Evolutionary conservation across 1,139 yeast species (phyloP).

Genomic region (Kluyveromyces sp.): DNA sequence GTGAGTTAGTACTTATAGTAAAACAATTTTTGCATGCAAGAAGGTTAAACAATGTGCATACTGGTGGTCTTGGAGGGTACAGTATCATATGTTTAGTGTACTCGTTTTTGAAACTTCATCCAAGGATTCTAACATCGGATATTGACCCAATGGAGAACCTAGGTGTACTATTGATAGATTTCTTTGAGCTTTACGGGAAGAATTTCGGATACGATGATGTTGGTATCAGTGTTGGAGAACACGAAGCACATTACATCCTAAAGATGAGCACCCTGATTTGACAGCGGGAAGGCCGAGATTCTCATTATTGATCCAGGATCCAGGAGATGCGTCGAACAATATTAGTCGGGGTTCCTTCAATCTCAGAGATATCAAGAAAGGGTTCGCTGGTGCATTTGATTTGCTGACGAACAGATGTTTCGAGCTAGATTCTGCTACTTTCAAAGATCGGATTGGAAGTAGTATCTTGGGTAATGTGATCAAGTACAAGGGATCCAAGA

Average conservation of each 20-base stretch:
- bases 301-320: conserved; percentile 79
- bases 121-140: conserved; percentile 59
- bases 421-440: conserved; percentile 46
- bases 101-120: conserved; percentile 76
- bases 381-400: conserved; percentile 90
- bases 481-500: conserved; percentile 61
- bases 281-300: conserved; percentile 46
- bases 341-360: conserved; percentile 83
- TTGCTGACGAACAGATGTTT: conserved; percentile 67
- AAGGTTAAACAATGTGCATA: conserved; percentile 81
- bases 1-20: conserved; percentile 76
- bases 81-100: conserved; percentile 83
- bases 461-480: conserved; percentile 78
- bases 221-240: conserved; percentile 52
- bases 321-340: conserved; percentile 75
- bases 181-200: conserved; percentile 91
- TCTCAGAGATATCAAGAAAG: conserved; percentile 69
- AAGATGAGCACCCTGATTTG: conserved; percentile 47
- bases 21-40: conserved; percentile 83
- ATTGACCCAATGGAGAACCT: conserved; percentile 67
- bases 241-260: conserved; percentile 51
- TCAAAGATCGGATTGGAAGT: conserved; percentile 60
- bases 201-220: conserved; percentile 82
- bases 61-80: conserved; percentile 95
- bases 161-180: conserved; percentile 84